A percentile compares a stretch with the other conserved stretches of the same genome.
phyloP scores from a whole-genome alignment of 1,139 yeast genomes.

The Scheffersomyces titani region DNA sequence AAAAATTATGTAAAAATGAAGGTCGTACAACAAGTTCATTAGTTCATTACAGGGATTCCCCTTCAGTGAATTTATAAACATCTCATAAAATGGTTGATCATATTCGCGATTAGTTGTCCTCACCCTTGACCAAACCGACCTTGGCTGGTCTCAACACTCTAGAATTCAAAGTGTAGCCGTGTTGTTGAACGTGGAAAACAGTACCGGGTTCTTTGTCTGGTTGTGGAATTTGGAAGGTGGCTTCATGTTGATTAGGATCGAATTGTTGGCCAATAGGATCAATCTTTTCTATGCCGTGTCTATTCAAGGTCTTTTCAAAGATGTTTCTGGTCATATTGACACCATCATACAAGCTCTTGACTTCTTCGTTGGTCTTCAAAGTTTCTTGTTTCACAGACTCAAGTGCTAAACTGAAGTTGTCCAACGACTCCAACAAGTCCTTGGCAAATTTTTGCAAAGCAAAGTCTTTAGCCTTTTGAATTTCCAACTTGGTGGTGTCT shows the following conservation, averaged over 20 bases:
- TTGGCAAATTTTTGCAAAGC: slow-evolving; percentile 92
- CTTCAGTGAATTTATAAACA: not conserved
- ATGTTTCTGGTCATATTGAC: slow-evolving; percentile 88
- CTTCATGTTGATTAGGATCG: slow-evolving; percentile 93
- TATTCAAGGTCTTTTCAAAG: slow-evolving; percentile 79
- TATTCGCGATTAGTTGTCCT: slow-evolving; percentile 14
- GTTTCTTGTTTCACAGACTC: slow-evolving; percentile 73
- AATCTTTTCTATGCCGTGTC: slow-evolving; percentile 79
- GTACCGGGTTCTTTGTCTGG: slow-evolving; percentile 93
- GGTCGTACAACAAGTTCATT: not conserved
- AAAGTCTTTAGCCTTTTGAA: slow-evolving; percentile 84
- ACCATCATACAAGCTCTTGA: slow-evolving; percentile 81
- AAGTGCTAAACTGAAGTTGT: slow-evolving; percentile 88
- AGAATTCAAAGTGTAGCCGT: slow-evolving; percentile 83
- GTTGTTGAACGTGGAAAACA: slow-evolving; percentile 89
- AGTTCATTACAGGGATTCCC: not conserved
- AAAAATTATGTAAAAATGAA: not conserved
- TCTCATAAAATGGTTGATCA: not conserved
- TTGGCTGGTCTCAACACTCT: slow-evolving; percentile 95
- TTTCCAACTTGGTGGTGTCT: slow-evolving; percentile 85
- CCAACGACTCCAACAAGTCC: slow-evolving; percentile 86
- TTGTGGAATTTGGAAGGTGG: slow-evolving; percentile 85
- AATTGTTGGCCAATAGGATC: slow-evolving; percentile 84
- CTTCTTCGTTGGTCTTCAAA: slow-evolving; percentile 57
- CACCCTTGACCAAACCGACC: slow-evolving; percentile 84